Evolutionary conservation across 768 basidiomycete genomes (phyloP).

Genomic region (Kwoniella botswanensis): DNA sequence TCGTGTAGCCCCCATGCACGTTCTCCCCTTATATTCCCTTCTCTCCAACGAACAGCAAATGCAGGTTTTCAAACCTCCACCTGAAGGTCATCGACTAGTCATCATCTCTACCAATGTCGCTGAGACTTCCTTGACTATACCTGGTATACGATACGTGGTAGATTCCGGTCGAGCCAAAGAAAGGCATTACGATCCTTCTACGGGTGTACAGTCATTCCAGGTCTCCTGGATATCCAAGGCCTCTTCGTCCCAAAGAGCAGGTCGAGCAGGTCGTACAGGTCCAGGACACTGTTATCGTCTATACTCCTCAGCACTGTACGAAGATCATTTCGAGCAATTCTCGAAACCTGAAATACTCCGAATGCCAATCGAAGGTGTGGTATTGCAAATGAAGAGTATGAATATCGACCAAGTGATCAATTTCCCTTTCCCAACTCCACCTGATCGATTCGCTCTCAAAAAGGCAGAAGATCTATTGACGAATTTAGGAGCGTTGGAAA

Average conservation of each 20-base stretch:
- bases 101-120: conserved; percentile 96
- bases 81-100: conserved; percentile 78
- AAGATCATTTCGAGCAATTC: conserved; percentile 87
- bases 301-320: conserved; percentile 92
- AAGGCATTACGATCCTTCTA: conserved; percentile 80
- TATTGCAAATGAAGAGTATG: conserved; percentile 99
- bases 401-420: conserved; percentile 95
- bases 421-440: conserved; percentile 97
- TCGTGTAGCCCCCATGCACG: conserved; percentile 80
- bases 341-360: conserved; percentile 89
- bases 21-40: conserved; percentile 91
- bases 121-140: conserved; percentile 95
- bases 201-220: conserved; percentile 88
- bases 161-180: conserved; percentile 96
- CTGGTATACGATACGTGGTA: conserved; percentile 96
- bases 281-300: conserved; percentile 98
- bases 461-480: conserved; percentile 81
- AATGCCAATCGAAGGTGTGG: conserved; percentile 94
- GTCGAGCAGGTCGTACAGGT: conserved; percentile 95
- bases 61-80: conserved; percentile 85
- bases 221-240: conserved; percentile 95
- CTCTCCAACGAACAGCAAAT: conserved; percentile 93
- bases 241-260: conserved; percentile 89
- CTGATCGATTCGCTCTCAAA: conserved; percentile 73
- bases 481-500: conserved; percentile 79